These are phyloP conservation scores for Starmerella sp. DNA, from an alignment of 805 yeast genomes.

Conservation along the genomic window DNA sequence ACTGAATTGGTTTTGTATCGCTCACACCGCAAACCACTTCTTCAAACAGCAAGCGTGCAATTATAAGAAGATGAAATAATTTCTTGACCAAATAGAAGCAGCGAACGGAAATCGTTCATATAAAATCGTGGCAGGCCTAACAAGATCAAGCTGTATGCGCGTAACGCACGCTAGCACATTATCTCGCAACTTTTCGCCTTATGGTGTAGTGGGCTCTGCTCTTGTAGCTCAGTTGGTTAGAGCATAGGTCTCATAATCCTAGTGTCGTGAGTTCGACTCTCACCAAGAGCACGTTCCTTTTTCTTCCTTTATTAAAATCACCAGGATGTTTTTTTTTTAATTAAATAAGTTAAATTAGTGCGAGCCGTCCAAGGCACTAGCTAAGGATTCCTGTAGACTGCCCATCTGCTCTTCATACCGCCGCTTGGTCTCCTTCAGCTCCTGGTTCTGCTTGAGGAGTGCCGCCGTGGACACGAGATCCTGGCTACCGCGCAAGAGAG, in stretches of 20 bases:
- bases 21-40: too few species aligned
- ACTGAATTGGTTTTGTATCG: too few species aligned
- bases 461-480: conserved; percentile 4
- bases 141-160: neutral
- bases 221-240: conserved; percentile 8
- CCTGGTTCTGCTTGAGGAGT: conserved; percentile 14
- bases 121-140: too few species aligned
- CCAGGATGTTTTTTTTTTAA: neutral
- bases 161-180: neutral
- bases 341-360: neutral
- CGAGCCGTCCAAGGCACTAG: conserved; percentile 15
- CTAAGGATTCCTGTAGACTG: conserved; percentile 22
- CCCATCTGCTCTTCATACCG: conserved; percentile 22
- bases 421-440: conserved; percentile 15
- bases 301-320: neutral
- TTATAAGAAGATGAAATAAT: too few species aligned
- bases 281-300: conserved; percentile 2
- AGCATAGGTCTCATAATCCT: conserved; percentile 8
- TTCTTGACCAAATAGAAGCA: too few species aligned
- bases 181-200: neutral
- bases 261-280: conserved; percentile 8
- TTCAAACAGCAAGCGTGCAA: too few species aligned
- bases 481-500: conserved; percentile 8
- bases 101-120: too few species aligned
- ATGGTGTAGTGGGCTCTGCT: neutral